These are phyloP conservation scores for Phytopythium montanum DNA, from an alignment of 352 stramenopile species.

Conservation along the genomic window DNA sequence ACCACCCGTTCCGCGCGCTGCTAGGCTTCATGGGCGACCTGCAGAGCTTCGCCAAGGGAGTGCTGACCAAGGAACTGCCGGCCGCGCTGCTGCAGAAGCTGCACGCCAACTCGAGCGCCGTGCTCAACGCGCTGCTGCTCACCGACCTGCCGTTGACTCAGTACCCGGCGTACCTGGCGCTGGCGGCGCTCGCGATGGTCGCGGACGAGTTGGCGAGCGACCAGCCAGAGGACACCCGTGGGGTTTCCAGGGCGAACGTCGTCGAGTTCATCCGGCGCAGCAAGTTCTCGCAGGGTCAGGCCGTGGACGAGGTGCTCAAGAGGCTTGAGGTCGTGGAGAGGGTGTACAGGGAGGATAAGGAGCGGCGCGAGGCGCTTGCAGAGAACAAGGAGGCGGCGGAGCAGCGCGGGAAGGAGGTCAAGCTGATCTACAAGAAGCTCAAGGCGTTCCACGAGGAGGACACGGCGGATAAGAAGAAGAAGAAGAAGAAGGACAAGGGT, in stretches of 20 bases:
- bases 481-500: slow-evolving; percentile 50
- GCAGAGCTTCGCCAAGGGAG: slow-evolving; percentile 61
- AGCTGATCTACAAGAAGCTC: slow-evolving; percentile 87
- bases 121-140: slow-evolving; percentile 76
- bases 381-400: slow-evolving; percentile 31
- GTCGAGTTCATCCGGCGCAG: slow-evolving; percentile 62
- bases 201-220: slow-evolving; percentile 39
- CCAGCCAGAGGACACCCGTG: slow-evolving; percentile 14
- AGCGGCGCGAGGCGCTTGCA: slow-evolving; percentile 24
- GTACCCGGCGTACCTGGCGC: slow-evolving; percentile 66
- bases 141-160: slow-evolving; percentile 65
- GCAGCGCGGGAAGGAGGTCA: slow-evolving; percentile 60
- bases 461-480: slow-evolving; percentile 63
- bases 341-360: slow-evolving; percentile 31
- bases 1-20: slow-evolving; percentile 80
- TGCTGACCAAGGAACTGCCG: slow-evolving; percentile 49
- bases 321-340: slow-evolving; percentile 34
- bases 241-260: slow-evolving; percentile 32
- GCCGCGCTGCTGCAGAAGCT: slow-evolving; percentile 71
- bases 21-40: slow-evolving; percentile 86
- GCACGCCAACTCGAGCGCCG: slow-evolving; percentile 63
- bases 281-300: slow-evolving; percentile 63
- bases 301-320: slow-evolving; percentile 27
- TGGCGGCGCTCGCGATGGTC: slow-evolving; percentile 55
- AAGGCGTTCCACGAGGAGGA: slow-evolving; percentile 77